Conservation (phyloP, 2,329 filamentous ascomycete genomes). For the Volutella citrinella region DNA sequence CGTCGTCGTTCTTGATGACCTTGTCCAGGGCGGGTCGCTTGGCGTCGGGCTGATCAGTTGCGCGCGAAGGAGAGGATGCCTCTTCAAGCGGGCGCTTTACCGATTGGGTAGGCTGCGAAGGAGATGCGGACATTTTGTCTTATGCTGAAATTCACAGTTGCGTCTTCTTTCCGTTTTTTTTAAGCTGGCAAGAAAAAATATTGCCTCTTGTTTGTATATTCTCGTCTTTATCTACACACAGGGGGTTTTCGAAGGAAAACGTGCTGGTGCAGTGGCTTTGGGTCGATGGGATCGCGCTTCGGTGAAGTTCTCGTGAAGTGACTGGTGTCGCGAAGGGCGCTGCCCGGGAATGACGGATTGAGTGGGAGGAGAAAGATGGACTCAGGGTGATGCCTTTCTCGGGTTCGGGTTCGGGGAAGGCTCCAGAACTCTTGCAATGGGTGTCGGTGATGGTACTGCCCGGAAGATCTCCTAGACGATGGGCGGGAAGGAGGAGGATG, state of each 20-base stretch:
- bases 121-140: slow-evolving; percentile 77
- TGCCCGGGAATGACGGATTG: slow-evolving; percentile 30
- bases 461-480: slow-evolving; percentile 27
- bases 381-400: slow-evolving; percentile 27
- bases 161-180: slow-evolving; percentile 23
- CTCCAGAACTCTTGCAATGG: slow-evolving; percentile 31
- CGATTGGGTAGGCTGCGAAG: slow-evolving; percentile 63
- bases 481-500: slow-evolving; percentile 32
- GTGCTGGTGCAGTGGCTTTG: slow-evolving; percentile 73
- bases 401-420: slow-evolving; percentile 27
- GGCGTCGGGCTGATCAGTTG: slow-evolving; percentile 90
- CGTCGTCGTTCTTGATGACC: slow-evolving; percentile 66
- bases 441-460: slow-evolving; percentile 19
- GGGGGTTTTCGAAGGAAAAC: slow-evolving; percentile 86
- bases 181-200: no score
- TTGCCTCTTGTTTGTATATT: no score
- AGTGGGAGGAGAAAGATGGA: slow-evolving; percentile 25
- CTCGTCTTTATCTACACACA: slow-evolving; percentile 77
- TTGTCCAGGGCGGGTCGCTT: slow-evolving; percentile 97
- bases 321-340: slow-evolving; percentile 33
- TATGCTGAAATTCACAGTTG: no score
- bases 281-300: slow-evolving; percentile 40
- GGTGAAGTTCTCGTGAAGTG: slow-evolving; percentile 41
- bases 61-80: slow-evolving; percentile 88
- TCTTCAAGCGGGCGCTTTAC: slow-evolving; percentile 95